Base-by-base conservation (phyloP, 805 yeast genomes). In the Starmerella apicola region DNA sequence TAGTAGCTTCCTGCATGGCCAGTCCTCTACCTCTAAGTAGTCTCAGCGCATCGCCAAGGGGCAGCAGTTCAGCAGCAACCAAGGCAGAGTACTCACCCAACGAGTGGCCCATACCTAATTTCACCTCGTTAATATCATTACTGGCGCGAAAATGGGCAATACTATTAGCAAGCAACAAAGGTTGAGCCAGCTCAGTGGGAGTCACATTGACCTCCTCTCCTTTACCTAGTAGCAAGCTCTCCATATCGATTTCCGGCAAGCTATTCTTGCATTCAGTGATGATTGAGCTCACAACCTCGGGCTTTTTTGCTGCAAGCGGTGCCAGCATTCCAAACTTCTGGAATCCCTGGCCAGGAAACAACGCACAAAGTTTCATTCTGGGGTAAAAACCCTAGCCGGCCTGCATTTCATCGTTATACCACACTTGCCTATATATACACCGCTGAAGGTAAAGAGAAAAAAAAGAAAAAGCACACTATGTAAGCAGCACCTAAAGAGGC, bases 1-100 rank as follows among this genome's bases (percentile, higher is more conserved):
- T 60, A 9, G 68, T 57, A n/a, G 71, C 58, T 19, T 47, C 38
- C 41, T 63, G 62, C 73, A 70, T 67, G 28, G 67, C 59, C 45
- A 50, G 39, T 4, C 72, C 76, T 18, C 76, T 55, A 30, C 57
- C 53, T 12, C 66, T 52, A 8, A 70, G 75, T n/a, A 70, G 54
- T 44, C 49, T 43, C n/a, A 69, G 55, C 1, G 68, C 67, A 8
- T 61, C 51, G 3, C 50, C 34, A 5, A 66, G 51, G 16, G 58
- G 53, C 4, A 67, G 42, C 9, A 53, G 51, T 2, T 66, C 67
- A n/a, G 65, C 52, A 5, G 63, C 55, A 2, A 59, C 49, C 34
- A 62, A 53, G 1, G 73, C 71, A 3, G 72, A 57, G 49, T 64
- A 70, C 50, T 71, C 74, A 4, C 76, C 76, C 22, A 71, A 55